Conservation (phyloP, 352 stramenopile species). For the Saprolegnia diclina region DNA sequence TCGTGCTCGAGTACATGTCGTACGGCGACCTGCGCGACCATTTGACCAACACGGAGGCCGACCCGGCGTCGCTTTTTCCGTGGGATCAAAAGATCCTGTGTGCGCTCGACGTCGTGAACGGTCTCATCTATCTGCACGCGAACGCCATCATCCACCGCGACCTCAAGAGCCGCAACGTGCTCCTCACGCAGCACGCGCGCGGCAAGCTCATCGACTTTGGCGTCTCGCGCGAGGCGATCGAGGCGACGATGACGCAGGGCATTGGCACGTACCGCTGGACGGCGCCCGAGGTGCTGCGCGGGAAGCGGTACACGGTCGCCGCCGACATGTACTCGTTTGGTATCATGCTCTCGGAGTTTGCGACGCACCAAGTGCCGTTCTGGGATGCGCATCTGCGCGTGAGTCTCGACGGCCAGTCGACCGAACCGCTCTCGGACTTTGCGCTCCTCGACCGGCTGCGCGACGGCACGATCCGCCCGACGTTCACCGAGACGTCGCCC, state of each 20-base stretch:
- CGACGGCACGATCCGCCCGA: constrained; percentile 9
- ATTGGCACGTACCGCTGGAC: constrained; percentile 25
- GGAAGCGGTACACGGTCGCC: constrained; percentile 17
- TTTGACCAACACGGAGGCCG: constrained; percentile 27
- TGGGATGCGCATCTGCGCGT: not conserved
- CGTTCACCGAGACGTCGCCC: not conserved
- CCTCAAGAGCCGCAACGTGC: constrained; percentile 32
- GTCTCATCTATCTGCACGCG: constrained; percentile 34
- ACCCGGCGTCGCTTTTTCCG: constrained; percentile 14
- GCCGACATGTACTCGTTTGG: constrained; percentile 29
- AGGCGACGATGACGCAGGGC: constrained; percentile 20
- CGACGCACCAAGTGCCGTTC: constrained; percentile 18
- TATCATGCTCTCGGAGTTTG: constrained; percentile 24
- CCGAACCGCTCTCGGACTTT: constrained; percentile 17
- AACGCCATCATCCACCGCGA: constrained; percentile 32
- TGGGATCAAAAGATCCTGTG: constrained; percentile 32
- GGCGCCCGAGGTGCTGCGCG: constrained; percentile 25
- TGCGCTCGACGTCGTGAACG: constrained; percentile 33
- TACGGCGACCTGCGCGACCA: constrained; percentile 31
- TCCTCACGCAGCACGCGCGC: constrained; percentile 29
- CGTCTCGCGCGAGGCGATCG: constrained; percentile 18
- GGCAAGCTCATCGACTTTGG: constrained; percentile 34
- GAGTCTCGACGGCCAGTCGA: not conserved
- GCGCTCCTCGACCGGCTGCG: constrained; percentile 21
- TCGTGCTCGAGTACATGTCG: constrained; percentile 32